Conservation (phyloP, 2,329 filamentous ascomycete genomes). For the Orbilia javanica region DNA sequence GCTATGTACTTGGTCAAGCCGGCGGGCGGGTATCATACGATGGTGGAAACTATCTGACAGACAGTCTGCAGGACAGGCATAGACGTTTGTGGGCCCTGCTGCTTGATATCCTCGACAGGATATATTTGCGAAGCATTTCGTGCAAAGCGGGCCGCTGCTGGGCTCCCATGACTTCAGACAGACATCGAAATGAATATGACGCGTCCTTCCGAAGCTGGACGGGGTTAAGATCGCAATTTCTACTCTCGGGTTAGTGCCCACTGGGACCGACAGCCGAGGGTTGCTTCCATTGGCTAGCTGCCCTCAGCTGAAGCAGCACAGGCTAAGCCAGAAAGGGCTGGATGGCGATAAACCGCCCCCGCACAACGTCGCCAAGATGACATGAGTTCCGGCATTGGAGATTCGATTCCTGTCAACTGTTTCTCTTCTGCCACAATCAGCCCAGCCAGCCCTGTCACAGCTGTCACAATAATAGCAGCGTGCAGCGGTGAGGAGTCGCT, state of each 20-base stretch:
- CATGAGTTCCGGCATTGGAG: constrained; percentile 20
- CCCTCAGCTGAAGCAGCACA: neutral
- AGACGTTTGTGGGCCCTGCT: neutral
- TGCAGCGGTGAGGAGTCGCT: constrained; percentile 30
- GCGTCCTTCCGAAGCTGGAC: constrained; percentile 27
- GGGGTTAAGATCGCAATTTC: constrained; percentile 24
- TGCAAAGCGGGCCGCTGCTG: neutral
- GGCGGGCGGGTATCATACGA: constrained; percentile 1
- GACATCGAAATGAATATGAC: constrained; percentile 9
- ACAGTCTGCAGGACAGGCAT: neutral
- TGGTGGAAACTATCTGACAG: neutral
- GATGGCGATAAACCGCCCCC: constrained; percentile 55
- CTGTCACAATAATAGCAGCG: constrained; percentile 29
- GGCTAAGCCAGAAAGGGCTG: constrained; percentile 27
- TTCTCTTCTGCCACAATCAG: neutral
- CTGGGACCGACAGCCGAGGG: neutral
- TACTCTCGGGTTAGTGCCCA: constrained; percentile 18
- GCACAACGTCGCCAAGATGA: constrained; percentile 38
- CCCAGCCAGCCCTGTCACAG: constrained; percentile 14
- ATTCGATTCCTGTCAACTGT: neutral
- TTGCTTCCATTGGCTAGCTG: constrained; percentile 39
- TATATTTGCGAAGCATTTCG: neutral
- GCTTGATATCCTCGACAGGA: neutral
- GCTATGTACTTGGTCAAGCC: too few species aligned
- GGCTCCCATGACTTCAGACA: neutral